A percentile compares a stretch with the other conserved stretches of the same genome.
Conservation (phyloP, 2,329 filamentous ascomycete species). For the Sporothrix schenckii region DNA sequence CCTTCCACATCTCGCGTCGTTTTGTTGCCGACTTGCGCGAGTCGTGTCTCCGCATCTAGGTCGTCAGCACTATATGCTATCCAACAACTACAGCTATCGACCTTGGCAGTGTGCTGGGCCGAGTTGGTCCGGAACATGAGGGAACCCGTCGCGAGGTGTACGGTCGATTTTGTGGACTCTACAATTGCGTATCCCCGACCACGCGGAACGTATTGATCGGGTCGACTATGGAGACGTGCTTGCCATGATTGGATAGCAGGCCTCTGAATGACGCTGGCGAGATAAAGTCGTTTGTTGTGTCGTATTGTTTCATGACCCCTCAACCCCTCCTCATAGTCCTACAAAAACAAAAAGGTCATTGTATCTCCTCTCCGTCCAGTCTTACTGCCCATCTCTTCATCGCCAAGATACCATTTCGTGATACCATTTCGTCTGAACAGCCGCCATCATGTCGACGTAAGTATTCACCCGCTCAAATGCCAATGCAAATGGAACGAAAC, state of each 20-base stretch:
- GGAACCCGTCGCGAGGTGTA: no score
- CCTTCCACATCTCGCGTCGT: not conserved
- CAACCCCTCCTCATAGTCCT: not conserved
- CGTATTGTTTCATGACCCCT: not conserved
- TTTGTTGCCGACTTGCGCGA: not conserved
- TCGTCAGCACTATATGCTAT: not conserved
- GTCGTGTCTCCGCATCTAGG: not conserved
- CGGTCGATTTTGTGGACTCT: no score
- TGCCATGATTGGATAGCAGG: no score
- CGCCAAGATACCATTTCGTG: not conserved
- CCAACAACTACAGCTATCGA: not conserved
- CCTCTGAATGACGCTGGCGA: not conserved
- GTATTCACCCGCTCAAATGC: not conserved
- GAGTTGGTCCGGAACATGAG: not conserved
- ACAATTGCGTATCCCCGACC: no score
- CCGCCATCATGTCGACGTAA: slow-evolving; percentile 9
- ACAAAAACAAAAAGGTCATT: not conserved
- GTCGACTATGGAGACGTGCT: no score
- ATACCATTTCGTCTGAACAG: not conserved
- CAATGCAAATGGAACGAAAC: no score
- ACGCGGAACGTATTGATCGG: no score
- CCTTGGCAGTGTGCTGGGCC: not conserved
- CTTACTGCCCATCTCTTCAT: no score
- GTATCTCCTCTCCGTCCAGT: not conserved
- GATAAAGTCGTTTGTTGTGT: no score